Evolutionary conservation across 331 rosid genomes (phyloP).

Genomic region (Ulmus americana): DNA sequence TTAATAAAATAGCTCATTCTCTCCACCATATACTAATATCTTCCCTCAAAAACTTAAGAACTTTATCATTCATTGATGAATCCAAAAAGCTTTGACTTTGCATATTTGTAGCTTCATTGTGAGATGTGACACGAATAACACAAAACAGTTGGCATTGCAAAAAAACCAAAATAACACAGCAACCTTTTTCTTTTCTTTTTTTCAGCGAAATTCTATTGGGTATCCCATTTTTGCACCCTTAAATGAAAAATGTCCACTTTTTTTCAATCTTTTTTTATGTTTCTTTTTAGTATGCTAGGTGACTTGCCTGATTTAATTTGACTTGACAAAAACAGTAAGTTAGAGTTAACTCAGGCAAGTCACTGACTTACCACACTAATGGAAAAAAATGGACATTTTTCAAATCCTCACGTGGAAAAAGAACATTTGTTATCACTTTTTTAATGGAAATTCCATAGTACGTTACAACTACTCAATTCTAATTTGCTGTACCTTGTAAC

Average conservation of each 20-base stretch:
- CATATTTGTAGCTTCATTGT: neutral
- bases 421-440: too few species aligned
- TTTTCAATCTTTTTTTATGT: too few species aligned
- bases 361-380: too few species aligned
- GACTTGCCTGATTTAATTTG: too few species aligned
- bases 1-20: neutral
- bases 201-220: too few species aligned
- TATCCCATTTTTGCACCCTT: neutral
- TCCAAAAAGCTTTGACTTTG: neutral
- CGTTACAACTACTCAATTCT: constrained; percentile 1
- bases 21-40: neutral
- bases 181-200: too few species aligned
- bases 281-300: too few species aligned
- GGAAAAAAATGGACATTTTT: too few species aligned
- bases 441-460: neutral
- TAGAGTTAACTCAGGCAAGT: too few species aligned
- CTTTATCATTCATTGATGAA: neutral
- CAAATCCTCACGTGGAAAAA: too few species aligned
- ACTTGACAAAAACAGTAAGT: too few species aligned
- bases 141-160: neutral
- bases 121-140: constrained; percentile 1
- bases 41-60: neutral
- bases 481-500: constrained; percentile 67
- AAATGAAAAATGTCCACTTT: too few species aligned
- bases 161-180: neutral